These are phyloP conservation scores for Elsinoe arachidis DNA, from an alignment of 2,329 filamentous ascomycete species.

Conservation along the genomic window DNA sequence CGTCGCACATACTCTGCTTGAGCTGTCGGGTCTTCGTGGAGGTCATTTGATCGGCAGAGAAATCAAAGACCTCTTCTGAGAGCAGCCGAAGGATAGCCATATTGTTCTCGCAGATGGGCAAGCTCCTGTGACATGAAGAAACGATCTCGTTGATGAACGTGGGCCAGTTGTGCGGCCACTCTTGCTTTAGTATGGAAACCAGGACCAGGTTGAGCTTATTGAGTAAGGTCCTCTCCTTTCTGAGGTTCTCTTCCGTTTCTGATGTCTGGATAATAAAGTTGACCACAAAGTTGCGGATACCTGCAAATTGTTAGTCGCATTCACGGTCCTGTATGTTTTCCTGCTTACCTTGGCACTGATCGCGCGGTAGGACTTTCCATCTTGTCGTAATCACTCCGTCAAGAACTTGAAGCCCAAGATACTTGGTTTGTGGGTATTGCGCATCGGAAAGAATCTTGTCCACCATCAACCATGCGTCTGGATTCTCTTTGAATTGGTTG, in stretches of 20 bases:
- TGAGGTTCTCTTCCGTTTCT: constrained; percentile 77
- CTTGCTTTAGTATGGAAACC: constrained; percentile 95
- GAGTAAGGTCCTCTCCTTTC: constrained; percentile 75
- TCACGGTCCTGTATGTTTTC: background rate
- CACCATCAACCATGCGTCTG: constrained; percentile 94
- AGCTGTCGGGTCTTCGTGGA: constrained; percentile 91
- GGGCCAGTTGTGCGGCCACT: constrained; percentile 99
- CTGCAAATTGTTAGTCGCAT: constrained; percentile 28
- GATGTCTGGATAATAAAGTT: constrained; percentile 97
- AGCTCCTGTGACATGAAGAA: constrained; percentile 84
- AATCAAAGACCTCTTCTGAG: constrained; percentile 98
- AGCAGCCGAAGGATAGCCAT: constrained; percentile 95
- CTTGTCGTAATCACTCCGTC: constrained; percentile 98
- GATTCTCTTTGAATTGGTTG: constrained; percentile 99
- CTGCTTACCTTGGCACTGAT: constrained; percentile 81
- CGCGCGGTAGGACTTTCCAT: constrained; percentile 94
- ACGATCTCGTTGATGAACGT: constrained; percentile 99
- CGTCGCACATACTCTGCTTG: constrained; percentile 97
- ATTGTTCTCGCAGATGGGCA: constrained; percentile 99
- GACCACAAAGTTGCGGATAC: constrained; percentile 97
- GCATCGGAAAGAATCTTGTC: constrained; percentile 94
- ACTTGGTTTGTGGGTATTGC: constrained; percentile 92
- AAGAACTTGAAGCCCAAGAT: constrained; percentile 88
- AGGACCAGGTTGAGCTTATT: constrained; percentile 98
- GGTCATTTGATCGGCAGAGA: constrained; percentile 98